A percentile compares a stretch with the other conserved stretches of the same genome.
These are phyloP conservation scores for Paspalum notatum DNA, from an alignment of 176 grass and related monocot genomes.

Conservation along the genomic window DNA sequence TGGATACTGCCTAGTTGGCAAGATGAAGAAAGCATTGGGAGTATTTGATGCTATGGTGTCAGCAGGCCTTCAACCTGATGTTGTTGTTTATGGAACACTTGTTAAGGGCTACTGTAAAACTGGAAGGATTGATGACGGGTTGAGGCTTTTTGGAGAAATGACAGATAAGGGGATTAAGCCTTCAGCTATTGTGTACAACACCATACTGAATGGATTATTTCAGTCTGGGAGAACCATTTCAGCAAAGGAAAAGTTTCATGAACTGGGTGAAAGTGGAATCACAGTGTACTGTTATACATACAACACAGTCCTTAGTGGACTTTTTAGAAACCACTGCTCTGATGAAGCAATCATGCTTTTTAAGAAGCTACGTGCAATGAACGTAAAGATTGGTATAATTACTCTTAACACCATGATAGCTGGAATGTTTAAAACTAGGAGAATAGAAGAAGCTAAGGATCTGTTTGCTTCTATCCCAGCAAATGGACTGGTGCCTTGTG, in stretches of 20 bases:
- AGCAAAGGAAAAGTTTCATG: neutral
- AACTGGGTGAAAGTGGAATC: conserved; percentile 12
- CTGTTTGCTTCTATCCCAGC: neutral
- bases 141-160: conserved; percentile 5
- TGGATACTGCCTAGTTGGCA: neutral
- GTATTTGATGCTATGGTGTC: neutral
- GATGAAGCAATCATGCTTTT: conserved; percentile 5
- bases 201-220: conserved; percentile 21
- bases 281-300: neutral
- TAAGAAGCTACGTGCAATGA: neutral
- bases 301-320: neutral
- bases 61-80: neutral
- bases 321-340: neutral
- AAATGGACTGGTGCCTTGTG: neutral
- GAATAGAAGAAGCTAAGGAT: neutral
- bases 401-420: conserved; percentile 8
- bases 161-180: neutral
- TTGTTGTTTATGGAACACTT: neutral
- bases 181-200: neutral
- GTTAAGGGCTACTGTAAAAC: neutral
- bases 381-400: neutral
- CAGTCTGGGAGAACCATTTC: neutral
- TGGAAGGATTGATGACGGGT: neutral
- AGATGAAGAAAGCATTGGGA: neutral
- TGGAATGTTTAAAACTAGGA: neutral